Conservation (phyloP, 2,329 filamentous ascomycete genomes). For the Alternaria viburni region DNA sequence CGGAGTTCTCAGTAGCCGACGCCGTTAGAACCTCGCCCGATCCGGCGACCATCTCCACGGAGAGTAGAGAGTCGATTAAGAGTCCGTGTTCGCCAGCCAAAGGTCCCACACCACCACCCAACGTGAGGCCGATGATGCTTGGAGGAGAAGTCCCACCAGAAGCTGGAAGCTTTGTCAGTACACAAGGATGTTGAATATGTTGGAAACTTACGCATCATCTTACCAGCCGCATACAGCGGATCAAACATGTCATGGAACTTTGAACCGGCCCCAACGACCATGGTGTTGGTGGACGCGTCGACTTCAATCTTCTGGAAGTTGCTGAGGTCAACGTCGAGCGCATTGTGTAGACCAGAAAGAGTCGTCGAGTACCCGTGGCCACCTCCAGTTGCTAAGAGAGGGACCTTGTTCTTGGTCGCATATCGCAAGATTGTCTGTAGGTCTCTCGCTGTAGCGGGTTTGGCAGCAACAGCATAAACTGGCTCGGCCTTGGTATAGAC, state of each 20-base stretch:
- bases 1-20: slow-evolving; percentile 33
- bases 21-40: slow-evolving; percentile 36
- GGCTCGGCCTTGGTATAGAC: not conserved
- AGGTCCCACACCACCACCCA: slow-evolving; percentile 63
- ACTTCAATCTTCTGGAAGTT: not conserved
- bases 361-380: not conserved
- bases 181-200: not conserved
- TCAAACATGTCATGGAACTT: not conserved
- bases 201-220: not conserved
- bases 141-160: not conserved
- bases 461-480: not conserved
- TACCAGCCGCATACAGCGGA: not conserved
- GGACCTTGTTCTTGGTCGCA: not conserved
- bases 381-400: not conserved
- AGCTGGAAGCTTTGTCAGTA: not conserved
- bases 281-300: not conserved
- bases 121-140: slow-evolving; percentile 62
- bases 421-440: slow-evolving; percentile 1
- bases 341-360: not conserved
- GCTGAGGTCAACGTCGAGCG: not conserved
- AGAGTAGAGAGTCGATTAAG: slow-evolving; percentile 15
- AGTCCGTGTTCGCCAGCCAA: slow-evolving; percentile 54
- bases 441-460: not conserved
- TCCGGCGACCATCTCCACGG: slow-evolving; percentile 32
- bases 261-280: not conserved